Evolutionary conservation across 2,329 filamentous ascomycete genomes (phyloP).

Genomic region (Colletotrichum sp.): DNA sequence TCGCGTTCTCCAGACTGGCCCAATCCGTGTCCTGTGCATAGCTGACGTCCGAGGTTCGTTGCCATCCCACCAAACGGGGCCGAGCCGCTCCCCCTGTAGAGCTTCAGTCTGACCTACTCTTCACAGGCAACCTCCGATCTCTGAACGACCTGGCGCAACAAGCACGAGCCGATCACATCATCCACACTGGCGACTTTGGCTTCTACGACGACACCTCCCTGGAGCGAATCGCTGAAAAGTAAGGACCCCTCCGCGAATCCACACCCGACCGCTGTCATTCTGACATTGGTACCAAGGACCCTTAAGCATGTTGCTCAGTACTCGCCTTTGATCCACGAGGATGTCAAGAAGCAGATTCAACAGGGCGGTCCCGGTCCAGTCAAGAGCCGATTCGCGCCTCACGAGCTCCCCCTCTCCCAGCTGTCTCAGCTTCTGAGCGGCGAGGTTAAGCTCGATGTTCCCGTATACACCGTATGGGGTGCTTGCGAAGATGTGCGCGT

Average conservation of each 20-base stretch:
- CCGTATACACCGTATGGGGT: constrained; percentile 98
- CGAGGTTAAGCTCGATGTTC: constrained; percentile 89
- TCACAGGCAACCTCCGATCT: constrained; percentile 86
- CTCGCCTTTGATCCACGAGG: constrained; percentile 88
- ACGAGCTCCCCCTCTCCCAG: constrained; percentile 90
- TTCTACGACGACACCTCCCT: constrained; percentile 98
- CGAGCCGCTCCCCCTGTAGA: not conserved
- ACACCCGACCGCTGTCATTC: constrained; percentile 7
- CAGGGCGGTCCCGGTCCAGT: constrained; percentile 75
- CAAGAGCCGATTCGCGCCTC: constrained; percentile 82
- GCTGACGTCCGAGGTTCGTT: constrained; percentile 73
- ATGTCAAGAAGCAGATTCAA: constrained; percentile 71
- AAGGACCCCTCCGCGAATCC: constrained; percentile 42
- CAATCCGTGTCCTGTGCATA: constrained; percentile 72
- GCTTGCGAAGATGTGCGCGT: constrained; percentile 98
- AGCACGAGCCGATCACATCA: constrained; percentile 94
- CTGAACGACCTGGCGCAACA: constrained; percentile 96
- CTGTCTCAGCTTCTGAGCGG: constrained; percentile 87
- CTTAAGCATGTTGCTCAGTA: constrained; percentile 99
- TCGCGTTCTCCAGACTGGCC: constrained; percentile 68
- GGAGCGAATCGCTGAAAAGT: constrained; percentile 98
- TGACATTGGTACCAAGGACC: constrained; percentile 64
- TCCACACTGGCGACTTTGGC: constrained; percentile 98
- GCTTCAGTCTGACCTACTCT: not conserved
- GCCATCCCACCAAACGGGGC: constrained; percentile 2